Percentiles rank a stretch among this genome's conserved stretches.
Evolutionary conservation across 805 yeast genomes (phyloP).

Genomic region (Pichia thaimueangensis): DNA sequence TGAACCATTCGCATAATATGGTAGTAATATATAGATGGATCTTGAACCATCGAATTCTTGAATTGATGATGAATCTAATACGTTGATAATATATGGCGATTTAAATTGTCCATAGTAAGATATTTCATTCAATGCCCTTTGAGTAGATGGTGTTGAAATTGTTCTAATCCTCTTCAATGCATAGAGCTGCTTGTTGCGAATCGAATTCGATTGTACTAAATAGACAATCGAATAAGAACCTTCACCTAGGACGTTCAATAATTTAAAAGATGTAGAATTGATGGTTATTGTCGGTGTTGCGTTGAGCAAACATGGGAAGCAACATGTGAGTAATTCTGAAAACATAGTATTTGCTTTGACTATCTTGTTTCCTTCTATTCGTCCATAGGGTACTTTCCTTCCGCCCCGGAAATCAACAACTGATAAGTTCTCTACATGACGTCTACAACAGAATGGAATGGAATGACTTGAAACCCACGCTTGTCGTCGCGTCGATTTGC

Average conservation of each 20-base stretch:
- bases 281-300: slow-evolving; percentile 51
- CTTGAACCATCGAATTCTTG: slow-evolving; percentile 77
- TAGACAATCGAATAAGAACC: slow-evolving; percentile 88
- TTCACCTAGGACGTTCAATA: slow-evolving; percentile 74
- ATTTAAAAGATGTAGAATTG: slow-evolving; percentile 55
- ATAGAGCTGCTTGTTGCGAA: slow-evolving; percentile 37
- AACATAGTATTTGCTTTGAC: too few species aligned
- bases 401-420: too few species aligned
- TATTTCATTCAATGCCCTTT: slow-evolving; percentile 70
- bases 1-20: slow-evolving; percentile 67
- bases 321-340: slow-evolving; percentile 22
- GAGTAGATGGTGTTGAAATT: slow-evolving; percentile 50
- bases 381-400: too few species aligned
- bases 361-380: too few species aligned
- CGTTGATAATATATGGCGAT: slow-evolving; percentile 58
- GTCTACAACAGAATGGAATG: too few species aligned
- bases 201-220: slow-evolving; percentile 45
- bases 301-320: slow-evolving; percentile 40
- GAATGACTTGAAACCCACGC: too few species aligned
- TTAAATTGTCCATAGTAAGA: slow-evolving; percentile 66
- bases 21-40: slow-evolving; percentile 71
- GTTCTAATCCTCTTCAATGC: slow-evolving; percentile 81
- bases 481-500: too few species aligned
- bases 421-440: too few species aligned
- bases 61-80: slow-evolving; percentile 63